Percentiles rank a stretch among this genome's conserved stretches.
phyloP scores from a whole-genome alignment of 495 filamentous ascomycete genomes.

The Penicillium daleae region DNA sequence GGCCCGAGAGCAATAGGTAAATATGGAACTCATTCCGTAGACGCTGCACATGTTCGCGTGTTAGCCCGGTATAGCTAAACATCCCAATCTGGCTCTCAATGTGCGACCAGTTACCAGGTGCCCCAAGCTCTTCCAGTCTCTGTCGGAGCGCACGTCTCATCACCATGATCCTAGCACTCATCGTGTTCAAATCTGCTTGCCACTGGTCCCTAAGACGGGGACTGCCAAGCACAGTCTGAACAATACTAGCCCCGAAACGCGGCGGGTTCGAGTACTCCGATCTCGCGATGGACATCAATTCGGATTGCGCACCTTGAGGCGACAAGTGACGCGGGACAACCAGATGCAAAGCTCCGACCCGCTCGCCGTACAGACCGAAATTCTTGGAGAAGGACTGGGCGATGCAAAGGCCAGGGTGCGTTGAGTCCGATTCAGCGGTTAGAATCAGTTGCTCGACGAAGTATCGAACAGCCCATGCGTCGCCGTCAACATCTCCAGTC shows the following conservation, averaged over 20 bases:
- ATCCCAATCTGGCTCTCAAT: constrained; percentile 35
- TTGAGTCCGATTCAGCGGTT: not conserved
- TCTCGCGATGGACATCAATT: constrained; percentile 27
- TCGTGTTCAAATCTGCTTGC: constrained; percentile 40
- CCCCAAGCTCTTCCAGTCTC: constrained; percentile 22
- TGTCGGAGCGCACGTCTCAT: constrained; percentile 29
- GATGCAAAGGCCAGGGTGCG: not conserved
- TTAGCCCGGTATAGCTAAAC: not conserved
- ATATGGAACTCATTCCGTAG: not conserved
- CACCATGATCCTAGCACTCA: constrained; percentile 34
- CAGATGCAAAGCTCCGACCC: constrained; percentile 38
- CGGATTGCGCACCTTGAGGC: constrained; percentile 11
- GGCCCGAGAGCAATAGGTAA: not conserved
- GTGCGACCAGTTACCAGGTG: constrained; percentile 36
- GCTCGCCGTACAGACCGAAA: constrained; percentile 48
- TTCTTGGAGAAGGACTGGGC: constrained; percentile 49
- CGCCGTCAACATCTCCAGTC: constrained; percentile 40
- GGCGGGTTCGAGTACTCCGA: constrained; percentile 38
- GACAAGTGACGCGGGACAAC: constrained; percentile 16
- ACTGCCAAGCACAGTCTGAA: constrained; percentile 33
- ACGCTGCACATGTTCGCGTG: not conserved
- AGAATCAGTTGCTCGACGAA: constrained; percentile 24
- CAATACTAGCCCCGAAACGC: constrained; percentile 37
- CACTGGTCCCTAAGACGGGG: constrained; percentile 28
- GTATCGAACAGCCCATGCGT: constrained; percentile 46